phyloP scores from a whole-genome alignment of 2,329 filamentous ascomycete genomes.

The Tolypocladium album region DNA sequence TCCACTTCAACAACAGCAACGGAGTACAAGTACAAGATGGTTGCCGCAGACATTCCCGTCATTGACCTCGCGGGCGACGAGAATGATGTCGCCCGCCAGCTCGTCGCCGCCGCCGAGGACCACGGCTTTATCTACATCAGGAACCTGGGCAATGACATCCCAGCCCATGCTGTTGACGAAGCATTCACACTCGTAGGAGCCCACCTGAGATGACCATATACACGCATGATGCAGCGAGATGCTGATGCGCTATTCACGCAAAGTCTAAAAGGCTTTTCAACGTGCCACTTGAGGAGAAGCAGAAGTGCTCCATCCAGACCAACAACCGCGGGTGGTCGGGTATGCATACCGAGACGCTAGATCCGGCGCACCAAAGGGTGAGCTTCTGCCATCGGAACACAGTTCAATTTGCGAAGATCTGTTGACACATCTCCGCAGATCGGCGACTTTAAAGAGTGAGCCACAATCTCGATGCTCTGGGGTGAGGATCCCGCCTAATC shows the following conservation, averaged over 20 bases:
- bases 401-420: background rate
- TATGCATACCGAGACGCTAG: constrained; percentile 81
- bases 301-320: constrained; percentile 60
- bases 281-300: constrained; percentile 60
- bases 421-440: constrained; percentile 31
- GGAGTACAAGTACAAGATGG: background rate
- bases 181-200: constrained; percentile 62
- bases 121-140: constrained; percentile 88
- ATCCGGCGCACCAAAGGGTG: constrained; percentile 72
- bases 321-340: constrained; percentile 84
- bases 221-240: background rate
- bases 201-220: background rate
- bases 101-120: constrained; percentile 70
- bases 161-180: constrained; percentile 51
- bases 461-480: background rate
- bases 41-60: constrained; percentile 54
- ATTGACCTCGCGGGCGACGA: constrained; percentile 63
- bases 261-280: constrained; percentile 61
- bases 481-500: background rate
- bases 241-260: background rate
- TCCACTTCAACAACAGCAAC: background rate
- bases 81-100: constrained; percentile 47
- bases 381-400: constrained; percentile 5
- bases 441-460: constrained; percentile 82
- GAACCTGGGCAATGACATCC: constrained; percentile 60